Conservation (phyloP, 768 basidiomycete species). For the Tubosaeta sp. region DNA sequence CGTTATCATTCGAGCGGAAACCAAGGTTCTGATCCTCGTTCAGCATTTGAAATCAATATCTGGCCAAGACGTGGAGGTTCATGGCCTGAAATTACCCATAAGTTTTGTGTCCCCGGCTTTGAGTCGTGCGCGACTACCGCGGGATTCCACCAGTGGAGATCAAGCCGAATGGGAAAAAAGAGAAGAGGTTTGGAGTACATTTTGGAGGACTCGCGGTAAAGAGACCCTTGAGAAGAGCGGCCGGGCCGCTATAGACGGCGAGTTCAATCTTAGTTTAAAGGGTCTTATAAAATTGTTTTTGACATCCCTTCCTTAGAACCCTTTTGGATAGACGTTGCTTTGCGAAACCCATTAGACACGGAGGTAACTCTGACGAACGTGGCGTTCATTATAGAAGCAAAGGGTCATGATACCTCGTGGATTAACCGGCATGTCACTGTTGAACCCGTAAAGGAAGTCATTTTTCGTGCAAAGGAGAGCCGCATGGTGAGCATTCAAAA, state of each 20-base stretch:
- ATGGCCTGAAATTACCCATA: slow-evolving; percentile 59
- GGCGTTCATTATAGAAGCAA: slow-evolving; percentile 48
- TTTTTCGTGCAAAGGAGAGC: slow-evolving; percentile 58
- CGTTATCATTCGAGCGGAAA: slow-evolving; percentile 13
- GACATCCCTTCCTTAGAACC: slow-evolving; percentile 42
- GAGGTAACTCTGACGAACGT: slow-evolving; percentile 67
- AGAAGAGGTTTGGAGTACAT: slow-evolving; percentile 62
- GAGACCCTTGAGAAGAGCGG: slow-evolving; percentile 51
- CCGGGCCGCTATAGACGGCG: slow-evolving; percentile 64
- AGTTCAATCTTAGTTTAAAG: slow-evolving; percentile 8
- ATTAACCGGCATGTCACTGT: slow-evolving; percentile 46
- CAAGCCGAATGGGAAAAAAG: slow-evolving; percentile 55
- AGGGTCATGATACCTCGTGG: slow-evolving; percentile 27
- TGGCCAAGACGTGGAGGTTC: slow-evolving; percentile 36
- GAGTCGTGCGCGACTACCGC: slow-evolving; percentile 55
- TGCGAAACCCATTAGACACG: slow-evolving; percentile 70
- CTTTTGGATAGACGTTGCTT: slow-evolving; percentile 70
- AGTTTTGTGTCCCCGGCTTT: slow-evolving; percentile 57
- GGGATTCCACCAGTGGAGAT: slow-evolving; percentile 44
- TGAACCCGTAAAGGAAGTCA: slow-evolving; percentile 57
- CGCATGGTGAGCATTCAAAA: slow-evolving; percentile 48
- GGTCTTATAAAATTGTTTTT: not conserved
- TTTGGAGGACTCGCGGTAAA: slow-evolving; percentile 53
- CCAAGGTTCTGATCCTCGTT: not conserved
- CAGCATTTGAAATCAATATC: slow-evolving; percentile 73